A percentile compares a stretch with the other conserved stretches of the same genome.
Evolutionary conservation across 331 rosid species (phyloP).

Genomic region (Rhamnella rubrinervis): DNA sequence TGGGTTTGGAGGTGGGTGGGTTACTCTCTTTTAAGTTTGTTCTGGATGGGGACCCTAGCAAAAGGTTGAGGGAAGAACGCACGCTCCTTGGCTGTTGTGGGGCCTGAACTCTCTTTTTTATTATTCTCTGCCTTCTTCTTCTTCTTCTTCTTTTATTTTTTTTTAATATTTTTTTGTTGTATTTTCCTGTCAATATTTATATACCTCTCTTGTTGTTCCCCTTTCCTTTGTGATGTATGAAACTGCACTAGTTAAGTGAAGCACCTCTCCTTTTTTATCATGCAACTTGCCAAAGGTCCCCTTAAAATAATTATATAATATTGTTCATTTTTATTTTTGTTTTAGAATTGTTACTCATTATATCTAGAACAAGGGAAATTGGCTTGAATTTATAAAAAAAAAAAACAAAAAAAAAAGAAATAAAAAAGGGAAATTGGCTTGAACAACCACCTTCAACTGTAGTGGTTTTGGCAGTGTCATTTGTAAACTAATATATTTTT

Average conservation of each 20-base stretch:
- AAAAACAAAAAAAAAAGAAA: no score
- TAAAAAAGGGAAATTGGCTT: no score
- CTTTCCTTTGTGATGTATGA: slow-evolving; percentile 11
- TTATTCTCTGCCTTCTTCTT: not conserved
- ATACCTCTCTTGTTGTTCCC: no score
- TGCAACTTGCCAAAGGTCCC: slow-evolving; percentile 33
- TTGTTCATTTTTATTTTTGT: no score
- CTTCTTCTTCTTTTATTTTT: slow-evolving; percentile 31
- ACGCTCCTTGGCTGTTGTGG: slow-evolving; percentile 54
- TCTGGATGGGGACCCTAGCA: slow-evolving; percentile 25
- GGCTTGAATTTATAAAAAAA: no score
- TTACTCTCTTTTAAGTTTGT: slow-evolving; percentile 33
- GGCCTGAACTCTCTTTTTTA: slow-evolving; percentile 34
- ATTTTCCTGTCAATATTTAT: slow-evolving; percentile 36
- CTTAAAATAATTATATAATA: not conserved
- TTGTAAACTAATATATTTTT: no score
- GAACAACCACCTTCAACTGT: no score
- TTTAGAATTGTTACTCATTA: no score
- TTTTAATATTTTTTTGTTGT: slow-evolving; percentile 22
- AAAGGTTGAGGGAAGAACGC: slow-evolving; percentile 35
- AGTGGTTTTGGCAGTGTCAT: no score
- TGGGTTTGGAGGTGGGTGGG: slow-evolving; percentile 40
- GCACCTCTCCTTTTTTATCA: slow-evolving; percentile 32
- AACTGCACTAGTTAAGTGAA: slow-evolving; percentile 34
- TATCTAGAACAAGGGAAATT: no score